Evolutionary conservation across 176 grass and related monocot genomes (phyloP).

Genomic region (Melocanna baccifera): DNA sequence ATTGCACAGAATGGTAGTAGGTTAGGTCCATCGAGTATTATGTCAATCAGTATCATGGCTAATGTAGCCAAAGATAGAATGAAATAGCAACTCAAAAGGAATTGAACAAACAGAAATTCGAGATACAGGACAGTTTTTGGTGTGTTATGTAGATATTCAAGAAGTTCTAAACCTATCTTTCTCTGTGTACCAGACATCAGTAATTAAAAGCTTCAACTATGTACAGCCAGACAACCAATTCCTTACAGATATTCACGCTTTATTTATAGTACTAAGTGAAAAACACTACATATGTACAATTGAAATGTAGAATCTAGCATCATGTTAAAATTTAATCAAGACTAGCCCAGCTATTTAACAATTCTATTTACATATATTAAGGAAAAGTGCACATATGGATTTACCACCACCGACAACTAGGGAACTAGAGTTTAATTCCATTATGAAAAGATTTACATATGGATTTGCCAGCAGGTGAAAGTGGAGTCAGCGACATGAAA

Average conservation of each 20-base stretch:
- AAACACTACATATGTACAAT: not conserved
- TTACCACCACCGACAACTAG: not conserved
- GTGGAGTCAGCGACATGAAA: too few species aligned
- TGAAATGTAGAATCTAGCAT: conserved; percentile 15
- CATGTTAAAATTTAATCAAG: conserved; percentile 7
- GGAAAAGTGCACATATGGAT: not conserved
- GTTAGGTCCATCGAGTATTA: not conserved
- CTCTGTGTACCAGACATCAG: not conserved
- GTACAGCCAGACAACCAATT: not conserved
- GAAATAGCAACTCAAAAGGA: not conserved
- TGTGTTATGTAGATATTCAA: not conserved
- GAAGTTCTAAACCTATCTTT: not conserved
- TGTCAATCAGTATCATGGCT: not conserved
- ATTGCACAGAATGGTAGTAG: not conserved
- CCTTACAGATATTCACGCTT: conserved; percentile 3
- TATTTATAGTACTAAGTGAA: not conserved
- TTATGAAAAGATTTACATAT: conserved; percentile 26
- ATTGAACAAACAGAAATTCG: conserved; percentile 17
- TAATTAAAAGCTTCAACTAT: conserved; percentile 4
- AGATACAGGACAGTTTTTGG: not conserved
- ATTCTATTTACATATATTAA: not conserved
- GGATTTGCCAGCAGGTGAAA: too few species aligned
- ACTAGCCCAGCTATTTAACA: not conserved
- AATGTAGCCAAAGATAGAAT: conserved; percentile 17
- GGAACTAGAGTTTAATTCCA: conserved; percentile 18